Conservation (phyloP, 345 rosid species). For the Durio zibethinus region DNA sequence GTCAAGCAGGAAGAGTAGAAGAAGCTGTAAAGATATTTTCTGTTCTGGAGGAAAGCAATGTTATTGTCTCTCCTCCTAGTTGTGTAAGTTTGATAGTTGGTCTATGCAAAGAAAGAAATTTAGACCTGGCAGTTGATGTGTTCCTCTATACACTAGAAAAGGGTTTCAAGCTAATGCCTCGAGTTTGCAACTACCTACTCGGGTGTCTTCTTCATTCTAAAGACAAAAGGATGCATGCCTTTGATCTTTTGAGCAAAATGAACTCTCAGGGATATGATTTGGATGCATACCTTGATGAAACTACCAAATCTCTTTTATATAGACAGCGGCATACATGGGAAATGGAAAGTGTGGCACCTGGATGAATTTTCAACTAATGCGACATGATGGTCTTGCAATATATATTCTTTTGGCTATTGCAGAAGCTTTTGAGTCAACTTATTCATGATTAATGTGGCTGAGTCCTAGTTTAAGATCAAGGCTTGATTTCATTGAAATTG, state of each 20-base stretch:
- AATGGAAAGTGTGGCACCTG: slow-evolving; percentile 24
- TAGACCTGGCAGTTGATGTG: slow-evolving; percentile 58
- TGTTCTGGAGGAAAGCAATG: slow-evolving; percentile 50
- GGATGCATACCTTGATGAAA: slow-evolving; percentile 36
- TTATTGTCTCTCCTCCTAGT: slow-evolving; percentile 61
- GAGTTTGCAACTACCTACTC: slow-evolving; percentile 57
- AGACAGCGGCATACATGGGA: slow-evolving; percentile 3
- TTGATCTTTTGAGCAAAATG: slow-evolving; percentile 54
- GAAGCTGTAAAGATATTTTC: slow-evolving; percentile 63
- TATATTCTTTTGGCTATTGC: slow-evolving; percentile 1
- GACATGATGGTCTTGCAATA: background rate
- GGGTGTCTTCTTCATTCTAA: slow-evolving; percentile 39
- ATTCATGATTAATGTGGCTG: background rate
- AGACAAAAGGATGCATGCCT: slow-evolving; percentile 35
- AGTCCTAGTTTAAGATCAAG: background rate
- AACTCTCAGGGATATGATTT: slow-evolving; percentile 55
- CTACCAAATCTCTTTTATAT: slow-evolving; percentile 34
- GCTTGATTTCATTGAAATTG: background rate
- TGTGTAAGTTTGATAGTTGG: slow-evolving; percentile 65
- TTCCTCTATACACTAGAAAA: slow-evolving; percentile 67
- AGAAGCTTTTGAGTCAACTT: background rate
- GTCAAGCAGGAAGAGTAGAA: slow-evolving; percentile 53
- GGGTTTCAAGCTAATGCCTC: slow-evolving; percentile 49
- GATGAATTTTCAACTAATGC: slow-evolving; percentile 20
- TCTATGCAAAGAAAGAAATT: slow-evolving; percentile 48